Evolutionary conservation across 2,329 filamentous ascomycete genomes (phyloP).

Genomic region (Monilinia fructigena): DNA sequence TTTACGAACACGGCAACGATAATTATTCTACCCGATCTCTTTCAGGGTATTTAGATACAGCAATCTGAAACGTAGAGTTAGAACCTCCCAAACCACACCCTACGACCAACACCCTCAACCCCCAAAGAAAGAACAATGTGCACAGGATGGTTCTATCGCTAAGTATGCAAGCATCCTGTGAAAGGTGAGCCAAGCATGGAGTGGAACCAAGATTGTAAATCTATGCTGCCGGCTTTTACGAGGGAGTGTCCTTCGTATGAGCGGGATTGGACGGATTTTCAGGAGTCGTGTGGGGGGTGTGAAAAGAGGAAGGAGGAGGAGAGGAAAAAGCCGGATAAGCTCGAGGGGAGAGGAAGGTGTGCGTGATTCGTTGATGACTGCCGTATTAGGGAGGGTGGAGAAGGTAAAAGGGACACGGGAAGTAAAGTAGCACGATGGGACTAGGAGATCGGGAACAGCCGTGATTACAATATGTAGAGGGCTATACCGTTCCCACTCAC

Average conservation of each 20-base stretch:
- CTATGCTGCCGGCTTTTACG: neutral
- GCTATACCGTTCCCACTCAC: too few relatives aligned
- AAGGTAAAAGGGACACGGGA: neutral
- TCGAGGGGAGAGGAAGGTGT: neutral
- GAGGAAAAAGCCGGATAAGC: fast-evolving
- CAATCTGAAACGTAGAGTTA: too few relatives aligned
- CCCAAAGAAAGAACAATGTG: neutral
- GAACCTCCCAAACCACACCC: neutral
- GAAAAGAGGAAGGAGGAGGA: neutral
- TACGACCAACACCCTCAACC: neutral
- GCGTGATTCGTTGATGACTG: too few relatives aligned
- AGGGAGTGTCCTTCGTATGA: neutral
- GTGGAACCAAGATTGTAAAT: neutral
- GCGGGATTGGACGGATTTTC: neutral
- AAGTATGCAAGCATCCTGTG: neutral
- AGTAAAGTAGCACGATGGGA: too few relatives aligned
- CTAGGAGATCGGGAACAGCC: neutral
- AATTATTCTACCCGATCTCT: too few relatives aligned
- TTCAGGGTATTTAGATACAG: too few relatives aligned
- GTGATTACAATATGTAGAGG: too few relatives aligned
- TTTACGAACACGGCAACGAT: too few relatives aligned
- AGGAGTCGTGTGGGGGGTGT: neutral
- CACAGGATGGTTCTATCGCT: neutral
- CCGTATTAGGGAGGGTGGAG: too few relatives aligned
- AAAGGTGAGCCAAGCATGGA: too few relatives aligned